Conservation (phyloP, 306 rosid genomes). For the Castanea crenata region DNA sequence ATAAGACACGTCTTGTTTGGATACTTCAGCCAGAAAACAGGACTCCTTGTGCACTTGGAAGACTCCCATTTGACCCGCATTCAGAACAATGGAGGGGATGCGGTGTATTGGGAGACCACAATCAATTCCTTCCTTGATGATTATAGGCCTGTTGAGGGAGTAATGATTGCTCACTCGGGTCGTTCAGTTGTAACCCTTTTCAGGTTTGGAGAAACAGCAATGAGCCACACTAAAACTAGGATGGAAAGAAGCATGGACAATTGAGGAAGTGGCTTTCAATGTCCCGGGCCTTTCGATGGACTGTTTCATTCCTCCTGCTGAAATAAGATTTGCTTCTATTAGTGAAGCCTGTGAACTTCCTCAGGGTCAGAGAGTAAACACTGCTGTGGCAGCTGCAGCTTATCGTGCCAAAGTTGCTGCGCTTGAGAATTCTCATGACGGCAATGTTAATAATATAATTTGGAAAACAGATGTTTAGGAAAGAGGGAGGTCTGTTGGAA, state of each 20-base stretch:
- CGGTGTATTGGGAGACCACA: constrained; percentile 98
- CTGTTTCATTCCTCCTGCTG: constrained; percentile 98
- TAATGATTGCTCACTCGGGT: constrained; percentile 94
- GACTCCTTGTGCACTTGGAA: constrained; percentile 90
- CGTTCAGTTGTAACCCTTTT: constrained; percentile 95
- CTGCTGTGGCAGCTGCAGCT: constrained; percentile 45
- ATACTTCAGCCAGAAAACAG: constrained; percentile 98
- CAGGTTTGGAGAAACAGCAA: constrained; percentile 98
- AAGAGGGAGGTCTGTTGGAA: constrained; percentile 12
- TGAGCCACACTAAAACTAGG: constrained; percentile 97
- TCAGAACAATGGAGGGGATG: constrained; percentile 96
- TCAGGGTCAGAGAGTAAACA: constrained; percentile 60
- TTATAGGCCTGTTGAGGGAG: constrained; percentile 84
- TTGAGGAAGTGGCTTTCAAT: constrained; percentile 95
- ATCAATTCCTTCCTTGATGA: constrained; percentile 93
- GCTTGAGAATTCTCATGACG: constrained; percentile 55
- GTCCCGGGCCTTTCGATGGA: constrained; percentile 94
- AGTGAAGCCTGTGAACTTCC: constrained; percentile 77
- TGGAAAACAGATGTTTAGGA: constrained; percentile 75
- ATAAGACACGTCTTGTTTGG: constrained; percentile 95
- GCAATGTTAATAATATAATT: constrained; percentile 43
- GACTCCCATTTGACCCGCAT: constrained; percentile 99
- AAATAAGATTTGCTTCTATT: constrained; percentile 85
- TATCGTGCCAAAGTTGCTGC: constrained; percentile 69
- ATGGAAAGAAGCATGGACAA: constrained; percentile 99